Base-by-base conservation (phyloP, 2,329 filamentous ascomycete genomes). In the Fusarium pseudograminearum region DNA sequence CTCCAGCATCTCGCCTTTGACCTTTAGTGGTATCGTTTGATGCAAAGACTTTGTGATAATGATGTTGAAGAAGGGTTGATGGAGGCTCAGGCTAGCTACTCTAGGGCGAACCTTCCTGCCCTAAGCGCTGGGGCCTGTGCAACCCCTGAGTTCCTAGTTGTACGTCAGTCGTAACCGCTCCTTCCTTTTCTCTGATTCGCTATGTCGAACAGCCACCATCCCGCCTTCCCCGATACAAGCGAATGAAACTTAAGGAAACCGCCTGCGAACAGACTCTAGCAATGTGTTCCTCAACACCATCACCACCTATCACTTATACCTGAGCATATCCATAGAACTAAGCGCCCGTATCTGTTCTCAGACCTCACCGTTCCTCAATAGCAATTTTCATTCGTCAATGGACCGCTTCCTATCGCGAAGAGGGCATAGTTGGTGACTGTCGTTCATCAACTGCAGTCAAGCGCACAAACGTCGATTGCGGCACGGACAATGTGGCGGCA, bases 401-500 rank as follows among this genome's bases (percentile, higher is more conserved):
- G 33, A 15, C 45, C 30, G 38, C 42, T 41, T 41, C 18, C n/a
- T n/a, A 41, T 48, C 24, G 42, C 22, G 18, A 24, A 48, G 26
- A 18, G 22, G 26, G 31, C 36, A 60, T 18, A 38, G 47, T 33
- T 48, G 24, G 16, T 60, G 42, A 28, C 41, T 48, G 47, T 53
- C 46, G 33, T n/a, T 6, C 28, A 34, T 34, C 51, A 14, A 50
- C 41, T 61, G 33, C 41, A 61, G 26, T 14, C 28, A 40, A 38
- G 22, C 36, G 58, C 40, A 61, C 62, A 47, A 40, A 30, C 20
- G 22, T 46, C 44, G 8, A 28, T 42, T 57, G 62, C 56, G 57
- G 46, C 61, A 67, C 47, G 46, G 33, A 52, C 67, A 26, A 53
- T 20, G 46, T 56, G 57, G 67, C 62, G 67, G 62, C 57, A 68